phyloP scores from a whole-genome alignment of 495 filamentous ascomycete genomes.

The Daldinia loculata region DNA sequence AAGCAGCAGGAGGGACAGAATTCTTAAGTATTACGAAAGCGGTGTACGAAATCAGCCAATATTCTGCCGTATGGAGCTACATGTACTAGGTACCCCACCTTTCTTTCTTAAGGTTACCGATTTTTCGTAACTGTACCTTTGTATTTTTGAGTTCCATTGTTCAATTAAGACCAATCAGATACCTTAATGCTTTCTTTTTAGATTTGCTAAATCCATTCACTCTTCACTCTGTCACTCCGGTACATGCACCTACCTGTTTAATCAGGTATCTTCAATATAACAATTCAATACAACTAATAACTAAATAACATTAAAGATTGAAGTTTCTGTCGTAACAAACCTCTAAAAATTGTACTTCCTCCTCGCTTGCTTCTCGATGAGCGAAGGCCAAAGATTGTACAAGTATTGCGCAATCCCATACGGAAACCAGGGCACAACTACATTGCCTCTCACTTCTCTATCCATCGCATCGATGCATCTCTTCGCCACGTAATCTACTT shows the following conservation, averaged over 20 bases:
- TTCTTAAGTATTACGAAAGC: conserved; percentile 42
- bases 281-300: background rate
- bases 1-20: conserved; percentile 24
- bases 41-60: conserved; percentile 34
- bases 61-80: conserved; percentile 33
- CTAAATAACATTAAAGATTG: background rate
- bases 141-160: background rate
- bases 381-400: conserved; percentile 44
- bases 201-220: background rate
- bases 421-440: conserved; percentile 44
- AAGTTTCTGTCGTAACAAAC: too few relatives aligned
- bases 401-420: conserved; percentile 44
- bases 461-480: conserved; percentile 42
- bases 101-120: background rate
- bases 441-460: conserved; percentile 32
- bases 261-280: too few relatives aligned
- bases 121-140: background rate
- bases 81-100: background rate
- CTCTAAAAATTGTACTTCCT: conserved; percentile 44
- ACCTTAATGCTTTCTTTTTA: background rate
- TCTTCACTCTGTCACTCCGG: too few relatives aligned
- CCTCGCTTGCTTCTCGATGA: conserved; percentile 44
- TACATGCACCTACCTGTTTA: too few relatives aligned
- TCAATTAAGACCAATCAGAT: too few relatives aligned
- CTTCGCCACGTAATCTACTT: conserved; percentile 41